Evolutionary conservation across 495 filamentous ascomycete genomes (phyloP), one percentile per base, ranked within the genome.

Genomic region (Neurospora sp.): DNA sequence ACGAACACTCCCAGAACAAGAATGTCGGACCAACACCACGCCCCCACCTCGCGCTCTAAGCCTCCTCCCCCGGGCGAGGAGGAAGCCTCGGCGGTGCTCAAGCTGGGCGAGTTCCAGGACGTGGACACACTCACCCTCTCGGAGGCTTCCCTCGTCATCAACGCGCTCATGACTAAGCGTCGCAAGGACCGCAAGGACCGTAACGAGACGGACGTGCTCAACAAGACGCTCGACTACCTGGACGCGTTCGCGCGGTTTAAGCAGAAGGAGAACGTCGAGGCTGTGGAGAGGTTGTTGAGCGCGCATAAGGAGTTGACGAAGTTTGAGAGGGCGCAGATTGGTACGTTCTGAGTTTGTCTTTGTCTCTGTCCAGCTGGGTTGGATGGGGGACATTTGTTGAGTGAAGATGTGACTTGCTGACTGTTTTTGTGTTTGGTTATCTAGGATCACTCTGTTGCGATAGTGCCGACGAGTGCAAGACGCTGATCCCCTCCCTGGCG

Each of bases 201-300:
- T 42, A 89, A 90, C 76, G 90, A 92, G 82, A 91, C 89, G 72
- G 89, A 91, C 87, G 87, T 90, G 81, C 88, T 98, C 75, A 89
- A 87, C 66, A 95, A 96, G 79, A 98, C 95, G 2, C 85, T 92
- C 70, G 91, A 95, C 75, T 98, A 98, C 82, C 88, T 98, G 2
- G 93, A 97, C 75, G 89, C 92, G 27, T 98, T 98, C 84, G 92
- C 94, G 12, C 92, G 95, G 16, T 98, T 98, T 87, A 96, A 97
- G 85, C 89, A 94, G 74, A 93, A 93, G 80, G 93, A 98, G 83
- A 95, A 93, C 74, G 94, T 97, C 73, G 92, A 96, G 83, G 93
- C 93, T 12, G 93, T 98, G 42, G 95, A 97, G 82, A 87, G 91
- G 9, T 83, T 97, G 72, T 84, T 97, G 73, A 90, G 91, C 72